These are phyloP conservation scores for Olyra latifolia DNA, from an alignment of 176 grass and related monocot species.

Conservation along the genomic window DNA sequence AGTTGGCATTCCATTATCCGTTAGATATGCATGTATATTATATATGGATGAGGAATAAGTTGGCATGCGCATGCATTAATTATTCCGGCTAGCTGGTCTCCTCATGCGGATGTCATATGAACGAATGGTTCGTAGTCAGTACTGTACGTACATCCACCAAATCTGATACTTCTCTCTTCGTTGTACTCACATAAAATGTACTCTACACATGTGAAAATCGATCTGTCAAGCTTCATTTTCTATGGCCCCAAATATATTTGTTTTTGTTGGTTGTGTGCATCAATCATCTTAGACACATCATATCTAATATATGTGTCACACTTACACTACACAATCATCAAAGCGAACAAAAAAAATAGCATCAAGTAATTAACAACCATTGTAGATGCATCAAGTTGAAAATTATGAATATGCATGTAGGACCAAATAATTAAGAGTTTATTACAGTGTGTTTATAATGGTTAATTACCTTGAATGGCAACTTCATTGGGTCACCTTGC, in stretches of 20 bases:
- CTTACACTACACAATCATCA: neutral
- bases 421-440: constrained; percentile 8
- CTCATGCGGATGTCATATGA: constrained; percentile 5
- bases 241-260: neutral
- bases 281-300: neutral
- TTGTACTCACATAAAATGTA: neutral
- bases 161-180: neutral
- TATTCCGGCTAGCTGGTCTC: neutral
- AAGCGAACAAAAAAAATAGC: neutral
- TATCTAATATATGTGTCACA: neutral
- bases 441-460: neutral
- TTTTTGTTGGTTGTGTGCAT: neutral
- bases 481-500: constrained; percentile 43
- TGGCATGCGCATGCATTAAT: neutral
- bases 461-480: constrained; percentile 56
- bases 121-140: neutral
- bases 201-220: neutral
- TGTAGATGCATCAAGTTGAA: neutral
- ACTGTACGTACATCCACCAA: neutral
- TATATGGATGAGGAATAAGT: neutral
- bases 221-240: neutral
- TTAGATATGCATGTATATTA: neutral
- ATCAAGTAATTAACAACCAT: neutral
- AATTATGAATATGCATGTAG: neutral
- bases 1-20: constrained; percentile 28